Evolutionary conservation across 202 grass and related monocot genomes (phyloP), one percentile per base, ranked within the genome.

Genomic region (Zizania palustris): DNA sequence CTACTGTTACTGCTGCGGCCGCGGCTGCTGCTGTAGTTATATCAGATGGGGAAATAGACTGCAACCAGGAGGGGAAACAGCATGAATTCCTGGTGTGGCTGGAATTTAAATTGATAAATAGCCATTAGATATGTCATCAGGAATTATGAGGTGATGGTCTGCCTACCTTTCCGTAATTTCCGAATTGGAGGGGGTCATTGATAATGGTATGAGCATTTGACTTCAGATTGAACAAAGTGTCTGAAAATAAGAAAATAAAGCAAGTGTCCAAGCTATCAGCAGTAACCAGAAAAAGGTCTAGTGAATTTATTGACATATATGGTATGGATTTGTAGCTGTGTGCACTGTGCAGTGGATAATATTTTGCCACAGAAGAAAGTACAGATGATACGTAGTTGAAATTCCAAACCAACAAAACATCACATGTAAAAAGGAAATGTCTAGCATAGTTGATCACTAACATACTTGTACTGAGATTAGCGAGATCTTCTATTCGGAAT

Each of bases 401-500:
- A 13, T 63, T n/a, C 36, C 37, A 35, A 35, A 78, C 7, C 37
- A 67, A 67, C 20, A 80, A 58, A 61, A 74, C 21, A 50, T 12
- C 48, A 81, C 15, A 19, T 39, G 42, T 15, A 64, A 71, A 9
- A 46, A 10, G 44, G 18, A 60, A 78, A 9, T 7, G 56, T 36
- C 34, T 56, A 75, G 36, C 12, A 15, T 60, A 19, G 38, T 53
- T 66, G 49, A 65, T 7, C 49, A 42, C 63, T 11, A 53, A 65
- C 89, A 87, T 93, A 97, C 90, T 77, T 43, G 84, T 76, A 70
- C 80, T 83, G 39, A 93, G 55, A 83, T 77, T 85, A 41, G 77
- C 85, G 48, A 90, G 65, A 85, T 93, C 93, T 74, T 79, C 90
- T 79, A 97, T 85, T 72, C 66, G 86, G 86, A 97, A 90, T 82